Percentiles rank a stretch among this genome's conserved stretches.
Evolutionary conservation across 1,284 basidiomycete species (phyloP).

Genomic region (Irpex rosettiformis): DNA sequence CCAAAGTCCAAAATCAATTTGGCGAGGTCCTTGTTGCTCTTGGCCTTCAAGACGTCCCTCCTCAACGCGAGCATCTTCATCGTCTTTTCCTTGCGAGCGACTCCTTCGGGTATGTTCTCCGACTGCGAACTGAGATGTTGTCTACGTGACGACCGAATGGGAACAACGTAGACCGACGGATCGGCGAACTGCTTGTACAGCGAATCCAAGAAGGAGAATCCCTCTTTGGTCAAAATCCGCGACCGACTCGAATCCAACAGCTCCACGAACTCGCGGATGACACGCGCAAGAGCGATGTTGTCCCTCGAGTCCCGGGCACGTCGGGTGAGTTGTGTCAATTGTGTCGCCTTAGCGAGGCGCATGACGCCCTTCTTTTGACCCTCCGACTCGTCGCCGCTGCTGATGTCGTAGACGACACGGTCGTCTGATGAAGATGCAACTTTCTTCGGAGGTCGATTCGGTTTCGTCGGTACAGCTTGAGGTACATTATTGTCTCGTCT

Average conservation of each 20-base stretch:
- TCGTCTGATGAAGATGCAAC: conserved; percentile 19
- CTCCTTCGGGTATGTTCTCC: conserved; percentile 28
- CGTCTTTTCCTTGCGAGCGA: conserved; percentile 45
- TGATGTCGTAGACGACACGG: conserved; percentile 44
- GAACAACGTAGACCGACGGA: conserved; percentile 54
- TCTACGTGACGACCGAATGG: conserved; percentile 45
- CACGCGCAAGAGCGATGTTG: conserved; percentile 46
- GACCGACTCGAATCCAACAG: conserved; percentile 61
- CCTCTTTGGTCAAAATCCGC: conserved; percentile 65
- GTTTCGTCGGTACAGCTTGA: neutral
- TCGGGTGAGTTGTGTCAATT: conserved; percentile 44
- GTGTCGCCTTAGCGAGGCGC: conserved; percentile 48
- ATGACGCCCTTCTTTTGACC: conserved; percentile 27
- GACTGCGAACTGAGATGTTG: conserved; percentile 27
- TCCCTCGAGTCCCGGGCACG: conserved; percentile 45
- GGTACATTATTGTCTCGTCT: conserved; percentile 28
- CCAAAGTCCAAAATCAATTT: conserved; percentile 65
- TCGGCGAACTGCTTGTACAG: conserved; percentile 65
- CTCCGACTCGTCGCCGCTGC: conserved; percentile 36
- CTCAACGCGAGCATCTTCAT: conserved; percentile 54
- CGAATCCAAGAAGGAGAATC: conserved; percentile 62
- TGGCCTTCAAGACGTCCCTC: conserved; percentile 46
- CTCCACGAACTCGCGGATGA: conserved; percentile 55
- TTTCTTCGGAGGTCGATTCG: conserved; percentile 7
- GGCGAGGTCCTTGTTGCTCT: conserved; percentile 52